phyloP scores from a whole-genome alignment of 805 yeast species.

The Wickerhamomyces sydowiorum region DNA sequence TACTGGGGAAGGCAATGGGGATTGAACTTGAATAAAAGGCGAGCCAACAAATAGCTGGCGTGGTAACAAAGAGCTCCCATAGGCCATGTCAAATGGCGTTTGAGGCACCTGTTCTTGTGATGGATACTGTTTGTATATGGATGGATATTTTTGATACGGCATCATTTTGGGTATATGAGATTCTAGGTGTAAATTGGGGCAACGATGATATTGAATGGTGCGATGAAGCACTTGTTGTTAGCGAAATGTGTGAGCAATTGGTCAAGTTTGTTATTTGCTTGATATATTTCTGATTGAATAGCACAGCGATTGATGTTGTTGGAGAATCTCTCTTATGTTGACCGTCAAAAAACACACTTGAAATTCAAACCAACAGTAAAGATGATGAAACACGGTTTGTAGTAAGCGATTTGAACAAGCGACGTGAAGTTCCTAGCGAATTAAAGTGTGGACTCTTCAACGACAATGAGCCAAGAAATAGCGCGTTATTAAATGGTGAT shows the following conservation, averaged over 20 bases:
- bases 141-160: constrained; percentile 19
- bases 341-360: no score
- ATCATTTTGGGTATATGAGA: constrained; percentile 5
- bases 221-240: no score
- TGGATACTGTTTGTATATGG: constrained; percentile 9
- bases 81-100: constrained; percentile 55
- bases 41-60: constrained; percentile 54
- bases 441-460: not conserved
- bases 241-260: no score
- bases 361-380: no score
- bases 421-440: not conserved
- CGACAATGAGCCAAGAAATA: no score
- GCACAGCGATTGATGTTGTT: no score
- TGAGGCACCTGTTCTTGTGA: constrained; percentile 27
- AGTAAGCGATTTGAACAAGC: no score
- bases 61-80: constrained; percentile 59
- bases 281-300: no score
- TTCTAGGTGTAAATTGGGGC: not conserved
- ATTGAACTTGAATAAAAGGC: constrained; percentile 45
- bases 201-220: not conserved
- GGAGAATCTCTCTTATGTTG: no score
- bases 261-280: no score
- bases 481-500: no score
- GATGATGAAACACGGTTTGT: no score
- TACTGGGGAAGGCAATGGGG: constrained; percentile 25